Conservation (phyloP, 495 filamentous ascomycete genomes). For the Amphirosellinia nigrospora region DNA sequence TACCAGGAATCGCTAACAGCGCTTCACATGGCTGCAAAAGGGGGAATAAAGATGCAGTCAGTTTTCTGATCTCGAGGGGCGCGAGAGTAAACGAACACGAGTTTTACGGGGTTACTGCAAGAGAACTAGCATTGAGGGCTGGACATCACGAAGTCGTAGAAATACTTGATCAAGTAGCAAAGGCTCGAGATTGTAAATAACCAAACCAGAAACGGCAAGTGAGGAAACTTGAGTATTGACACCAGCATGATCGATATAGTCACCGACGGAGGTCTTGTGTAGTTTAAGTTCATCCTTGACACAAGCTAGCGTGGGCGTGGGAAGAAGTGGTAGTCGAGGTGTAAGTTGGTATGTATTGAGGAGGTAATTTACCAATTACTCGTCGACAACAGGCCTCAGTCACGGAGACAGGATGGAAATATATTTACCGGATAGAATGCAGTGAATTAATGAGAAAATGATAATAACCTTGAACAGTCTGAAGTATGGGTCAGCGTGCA, state of each 20-base stretch:
- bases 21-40: not conserved
- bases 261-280: not conserved
- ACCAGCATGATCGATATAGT: not conserved
- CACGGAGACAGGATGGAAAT: too few species aligned
- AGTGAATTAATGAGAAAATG: too few species aligned
- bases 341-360: not conserved
- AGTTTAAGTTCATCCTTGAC: not conserved
- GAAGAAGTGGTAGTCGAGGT: not conserved
- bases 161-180: slow-evolving; percentile 7
- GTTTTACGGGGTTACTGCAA: not conserved
- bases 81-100: slow-evolving; percentile 5
- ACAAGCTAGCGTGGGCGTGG: not conserved
- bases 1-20: slow-evolving; percentile 2
- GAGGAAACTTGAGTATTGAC: not conserved
- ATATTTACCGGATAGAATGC: too few species aligned
- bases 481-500: too few species aligned
- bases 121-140: not conserved
- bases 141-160: slow-evolving; percentile 8
- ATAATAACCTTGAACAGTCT: too few species aligned
- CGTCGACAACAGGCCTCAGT: too few species aligned
- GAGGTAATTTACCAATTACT: too few species aligned
- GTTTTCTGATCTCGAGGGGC: slow-evolving; percentile 7
- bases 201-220: not conserved
- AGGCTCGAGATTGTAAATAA: not conserved
- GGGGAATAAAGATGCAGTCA: slow-evolving; percentile 11